Percentiles rank a stretch among this genome's conserved stretches.
Evolutionary conservation across 2,329 filamentous ascomycete genomes (phyloP).

Genomic region (Penicillium sp.): DNA sequence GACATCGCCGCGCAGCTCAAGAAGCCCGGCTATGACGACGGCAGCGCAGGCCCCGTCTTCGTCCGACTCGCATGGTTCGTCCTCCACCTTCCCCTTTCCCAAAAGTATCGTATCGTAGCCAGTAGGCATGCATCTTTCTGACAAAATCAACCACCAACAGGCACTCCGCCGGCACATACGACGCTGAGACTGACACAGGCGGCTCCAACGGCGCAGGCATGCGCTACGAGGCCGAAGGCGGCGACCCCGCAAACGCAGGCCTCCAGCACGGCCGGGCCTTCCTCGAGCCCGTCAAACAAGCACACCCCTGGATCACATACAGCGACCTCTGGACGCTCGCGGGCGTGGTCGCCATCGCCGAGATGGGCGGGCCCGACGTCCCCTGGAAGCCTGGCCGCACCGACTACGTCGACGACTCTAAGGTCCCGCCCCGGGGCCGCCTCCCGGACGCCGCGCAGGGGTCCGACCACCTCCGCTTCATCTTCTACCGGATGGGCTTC

Average conservation of each 20-base stretch:
- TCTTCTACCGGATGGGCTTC: conserved; percentile 67
- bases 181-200: conserved; percentile 62
- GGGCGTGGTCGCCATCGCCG: conserved; percentile 62
- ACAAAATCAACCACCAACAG: conserved; percentile 36
- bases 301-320: conserved; percentile 68
- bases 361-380: conserved; percentile 64
- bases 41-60: conserved; percentile 66
- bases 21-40: conserved; percentile 69
- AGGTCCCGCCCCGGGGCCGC: conserved; percentile 62
- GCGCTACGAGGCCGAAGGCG: conserved; percentile 68
- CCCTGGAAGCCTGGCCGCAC: conserved; percentile 64
- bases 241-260: conserved; percentile 68
- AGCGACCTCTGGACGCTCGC: conserved; percentile 69
- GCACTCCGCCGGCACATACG: conserved; percentile 69
- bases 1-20: conserved; percentile 60
- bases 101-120: neutral
- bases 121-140: neutral
- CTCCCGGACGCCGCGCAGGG: conserved; percentile 61
- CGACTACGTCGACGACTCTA: conserved; percentile 65
- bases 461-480: conserved; percentile 58
- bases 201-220: conserved; percentile 70
- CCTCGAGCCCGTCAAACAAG: conserved; percentile 65
- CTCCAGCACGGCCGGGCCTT: conserved; percentile 68
- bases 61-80: conserved; percentile 66
- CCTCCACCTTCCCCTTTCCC: neutral